Evolutionary conservation across 345 rosid genomes (phyloP), one percentile per base, ranked within the genome.

Genomic region (Pistacia vera): DNA sequence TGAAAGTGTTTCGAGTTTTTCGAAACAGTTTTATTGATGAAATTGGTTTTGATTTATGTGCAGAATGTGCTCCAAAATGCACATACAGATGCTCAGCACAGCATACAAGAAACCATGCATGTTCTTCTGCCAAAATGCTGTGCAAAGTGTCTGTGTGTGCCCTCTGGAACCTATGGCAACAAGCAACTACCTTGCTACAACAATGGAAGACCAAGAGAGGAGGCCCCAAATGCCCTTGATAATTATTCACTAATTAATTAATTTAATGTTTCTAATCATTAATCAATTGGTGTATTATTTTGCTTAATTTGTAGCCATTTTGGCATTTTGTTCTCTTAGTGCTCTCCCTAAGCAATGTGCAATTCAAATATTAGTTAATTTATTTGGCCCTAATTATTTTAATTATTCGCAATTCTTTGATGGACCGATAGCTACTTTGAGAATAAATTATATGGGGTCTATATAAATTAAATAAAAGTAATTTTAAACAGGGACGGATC

Each of bases 161-260:
- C 98, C 48, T 83, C 95, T 0, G 97, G 98, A 16, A 84, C 88
- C 25, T 88, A 85, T 35, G 93, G 93, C 11, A 86, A 90, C 84
- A 92, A 92, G 74, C 85, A 85, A 65, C 90, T 95, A 76, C 90
- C 97, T 74, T 92, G 97, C 84, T 92, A 92, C 81, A 89, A 88
- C 64, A 88, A 89, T 60, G 90, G 88, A 92, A 90, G 82, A 92
- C 91, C 70, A 85, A 87, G 83, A 80, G 85, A 82, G 97, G 97
- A 63, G 78, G 89, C 18, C 86, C 97, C 18, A 90, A 92, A 81
- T 92, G 97, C 81, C 97, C 97, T 80, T 83, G 58, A 85, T 22
- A 13, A 17, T 22, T 22, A 22, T 22, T 22, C 22, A 22, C 22
- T 22, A 22, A 85, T 22, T 59, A 13, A 17, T 5, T 65, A 62